phyloP scores from a whole-genome alignment of 2,329 filamentous ascomycete species.

The Colletotrichum liaoningense region DNA sequence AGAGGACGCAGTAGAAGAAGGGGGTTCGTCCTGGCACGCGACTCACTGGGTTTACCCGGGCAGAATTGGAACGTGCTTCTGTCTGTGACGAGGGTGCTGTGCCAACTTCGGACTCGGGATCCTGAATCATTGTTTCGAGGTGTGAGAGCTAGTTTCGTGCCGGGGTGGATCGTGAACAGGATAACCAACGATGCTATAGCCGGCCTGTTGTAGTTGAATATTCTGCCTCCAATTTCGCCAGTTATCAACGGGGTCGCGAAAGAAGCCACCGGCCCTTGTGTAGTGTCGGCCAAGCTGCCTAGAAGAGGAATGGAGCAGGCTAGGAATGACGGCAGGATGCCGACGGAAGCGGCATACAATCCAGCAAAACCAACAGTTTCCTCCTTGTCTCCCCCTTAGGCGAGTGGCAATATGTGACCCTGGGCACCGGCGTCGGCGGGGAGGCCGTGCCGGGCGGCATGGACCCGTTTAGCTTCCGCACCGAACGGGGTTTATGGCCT shows the following conservation, averaged over 20 bases:
- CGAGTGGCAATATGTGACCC: background rate
- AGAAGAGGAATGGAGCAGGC: background rate
- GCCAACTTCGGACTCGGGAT: constrained; percentile 26
- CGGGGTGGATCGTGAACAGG: background rate
- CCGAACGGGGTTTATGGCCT: background rate
- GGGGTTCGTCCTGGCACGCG: constrained; percentile 10
- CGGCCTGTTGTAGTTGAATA: background rate
- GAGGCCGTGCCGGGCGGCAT: background rate
- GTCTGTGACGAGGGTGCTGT: constrained; percentile 6
- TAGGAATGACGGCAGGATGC: constrained; percentile 11
- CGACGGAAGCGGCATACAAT: background rate
- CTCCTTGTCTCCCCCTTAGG: background rate
- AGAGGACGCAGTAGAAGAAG: background rate
- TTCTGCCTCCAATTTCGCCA: background rate
- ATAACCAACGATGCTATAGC: background rate
- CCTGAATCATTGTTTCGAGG: constrained; percentile 15
- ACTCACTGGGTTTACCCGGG: constrained; percentile 7
- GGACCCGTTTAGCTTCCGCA: constrained; percentile 1
- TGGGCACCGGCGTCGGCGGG: constrained; percentile 1
- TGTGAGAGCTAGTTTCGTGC: constrained; percentile 8
- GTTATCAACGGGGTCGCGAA: background rate
- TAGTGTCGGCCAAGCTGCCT: background rate
- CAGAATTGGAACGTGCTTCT: background rate
- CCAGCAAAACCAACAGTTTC: background rate
- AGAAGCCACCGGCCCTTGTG: background rate